Conservation (phyloP, 768 basidiomycete species). For the Cyclocybe aegerita region DNA sequence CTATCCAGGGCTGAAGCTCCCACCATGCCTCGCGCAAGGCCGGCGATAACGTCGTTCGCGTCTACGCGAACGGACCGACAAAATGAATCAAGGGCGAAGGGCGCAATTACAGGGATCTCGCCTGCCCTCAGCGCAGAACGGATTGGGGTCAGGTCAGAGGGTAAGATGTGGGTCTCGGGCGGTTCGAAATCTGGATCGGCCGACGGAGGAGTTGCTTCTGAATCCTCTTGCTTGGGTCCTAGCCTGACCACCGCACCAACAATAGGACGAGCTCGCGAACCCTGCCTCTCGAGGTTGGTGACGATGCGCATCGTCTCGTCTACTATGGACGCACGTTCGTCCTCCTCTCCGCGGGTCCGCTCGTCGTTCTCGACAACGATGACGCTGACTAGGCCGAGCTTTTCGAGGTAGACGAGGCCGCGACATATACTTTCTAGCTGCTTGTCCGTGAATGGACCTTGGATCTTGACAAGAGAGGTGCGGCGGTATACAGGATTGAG, state of each 20-base stretch:
- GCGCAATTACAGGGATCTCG: constrained; percentile 94
- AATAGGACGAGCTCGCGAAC: constrained; percentile 85
- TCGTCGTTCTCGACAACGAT: constrained; percentile 92
- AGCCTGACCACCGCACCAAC: constrained; percentile 84
- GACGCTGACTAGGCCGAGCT: constrained; percentile 92
- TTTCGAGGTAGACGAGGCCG: constrained; percentile 94
- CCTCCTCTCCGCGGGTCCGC: constrained; percentile 62
- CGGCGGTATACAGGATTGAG: constrained; percentile 82
- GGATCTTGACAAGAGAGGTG: constrained; percentile 94
- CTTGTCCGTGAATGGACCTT: constrained; percentile 91
- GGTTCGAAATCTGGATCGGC: constrained; percentile 32
- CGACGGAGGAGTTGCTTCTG: constrained; percentile 27
- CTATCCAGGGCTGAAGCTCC: constrained; percentile 42
- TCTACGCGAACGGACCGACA: constrained; percentile 84
- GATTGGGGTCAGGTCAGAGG: constrained; percentile 79
- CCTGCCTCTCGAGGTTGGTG: constrained; percentile 77
- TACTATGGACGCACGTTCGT: constrained; percentile 63
- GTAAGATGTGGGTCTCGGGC: constrained; percentile 79
- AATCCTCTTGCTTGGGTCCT: constrained; percentile 62
- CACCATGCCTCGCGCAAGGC: constrained; percentile 84
- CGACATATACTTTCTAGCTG: constrained; percentile 93
- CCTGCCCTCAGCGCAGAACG: constrained; percentile 88
- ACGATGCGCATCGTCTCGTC: constrained; percentile 89
- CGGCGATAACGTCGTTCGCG: constrained; percentile 85
- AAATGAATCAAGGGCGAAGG: constrained; percentile 89